Evolutionary conservation across 148 eudicot species (phyloP).

Genomic region (Chenopodium quinoa): DNA sequence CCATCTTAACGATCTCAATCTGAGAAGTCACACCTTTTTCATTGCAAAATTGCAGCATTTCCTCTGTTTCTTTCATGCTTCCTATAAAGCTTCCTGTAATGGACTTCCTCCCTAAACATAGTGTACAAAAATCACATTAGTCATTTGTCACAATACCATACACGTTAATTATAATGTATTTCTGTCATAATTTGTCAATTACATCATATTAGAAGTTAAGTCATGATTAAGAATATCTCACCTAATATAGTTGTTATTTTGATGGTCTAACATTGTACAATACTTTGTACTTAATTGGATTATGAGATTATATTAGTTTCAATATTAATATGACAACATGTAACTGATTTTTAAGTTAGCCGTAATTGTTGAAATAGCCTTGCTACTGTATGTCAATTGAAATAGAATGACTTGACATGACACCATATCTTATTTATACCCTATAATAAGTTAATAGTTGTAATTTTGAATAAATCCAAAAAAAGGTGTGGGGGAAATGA

Average conservation of each 20-base stretch:
- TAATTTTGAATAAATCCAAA: too few relatives aligned
- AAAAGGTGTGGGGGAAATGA: too few relatives aligned
- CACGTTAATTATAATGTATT: not conserved
- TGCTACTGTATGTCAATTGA: too few relatives aligned
- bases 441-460: too few relatives aligned
- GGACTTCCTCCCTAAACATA: slow-evolving; percentile 60
- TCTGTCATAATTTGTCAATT: not conserved
- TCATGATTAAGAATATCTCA: too few relatives aligned
- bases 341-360: too few relatives aligned
- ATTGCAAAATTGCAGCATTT: slow-evolving; percentile 74
- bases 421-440: too few relatives aligned
- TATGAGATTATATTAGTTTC: not conserved
- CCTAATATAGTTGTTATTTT: not conserved
- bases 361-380: too few relatives aligned
- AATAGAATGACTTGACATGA: not conserved
- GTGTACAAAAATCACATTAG: not conserved
- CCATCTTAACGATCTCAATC: slow-evolving; percentile 84
- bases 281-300: too few relatives aligned
- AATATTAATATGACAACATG: not conserved
- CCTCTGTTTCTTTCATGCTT: slow-evolving; percentile 84
- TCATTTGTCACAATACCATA: not conserved
- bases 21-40: slow-evolving; percentile 60
- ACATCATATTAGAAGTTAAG: too few relatives aligned
- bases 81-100: slow-evolving; percentile 88
- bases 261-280: not conserved